These are phyloP conservation scores for Yamadazyma membranifaciens DNA, from an alignment of 1,139 yeast species.

Conservation along the genomic window DNA sequence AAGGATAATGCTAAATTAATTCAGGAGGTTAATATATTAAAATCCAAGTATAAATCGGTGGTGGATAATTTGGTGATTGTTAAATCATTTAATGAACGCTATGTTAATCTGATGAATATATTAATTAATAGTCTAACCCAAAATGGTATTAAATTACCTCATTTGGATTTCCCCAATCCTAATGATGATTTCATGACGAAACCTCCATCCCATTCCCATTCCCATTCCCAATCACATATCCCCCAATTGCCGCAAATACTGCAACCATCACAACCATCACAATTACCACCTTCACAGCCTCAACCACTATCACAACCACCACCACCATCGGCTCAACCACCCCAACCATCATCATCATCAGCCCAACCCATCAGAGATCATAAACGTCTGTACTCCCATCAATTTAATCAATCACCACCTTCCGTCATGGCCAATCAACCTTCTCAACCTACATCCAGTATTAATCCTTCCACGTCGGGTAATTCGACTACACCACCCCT, in stretches of 20 bases:
- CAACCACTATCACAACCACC: background rate
- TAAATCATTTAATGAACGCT: constrained; percentile 56
- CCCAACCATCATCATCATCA: background rate
- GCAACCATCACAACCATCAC: background rate
- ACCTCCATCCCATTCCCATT: background rate
- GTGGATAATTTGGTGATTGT: constrained; percentile 59
- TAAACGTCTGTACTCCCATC: background rate
- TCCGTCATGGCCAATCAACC: background rate
- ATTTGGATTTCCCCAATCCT: constrained; percentile 55
- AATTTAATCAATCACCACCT: background rate
- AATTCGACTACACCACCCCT: constrained; percentile 1
- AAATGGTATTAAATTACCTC: constrained; percentile 68
- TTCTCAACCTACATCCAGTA: background rate
- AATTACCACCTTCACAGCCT: background rate
- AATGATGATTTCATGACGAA: constrained; percentile 2
- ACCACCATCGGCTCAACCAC: background rate
- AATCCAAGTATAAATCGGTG: constrained; percentile 61
- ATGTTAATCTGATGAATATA: constrained; percentile 48
- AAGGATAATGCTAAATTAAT: constrained; percentile 40
- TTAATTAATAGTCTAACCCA: constrained; percentile 49
- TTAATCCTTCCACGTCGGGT: background rate
- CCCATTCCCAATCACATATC: background rate
- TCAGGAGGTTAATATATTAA: constrained; percentile 46
- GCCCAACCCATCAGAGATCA: background rate
- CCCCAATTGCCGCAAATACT: background rate